A percentile compares a stretch with the other conserved stretches of the same genome.
phyloP scores from a whole-genome alignment of 2,329 filamentous ascomycete species.

The Aureobasidium musti region DNA sequence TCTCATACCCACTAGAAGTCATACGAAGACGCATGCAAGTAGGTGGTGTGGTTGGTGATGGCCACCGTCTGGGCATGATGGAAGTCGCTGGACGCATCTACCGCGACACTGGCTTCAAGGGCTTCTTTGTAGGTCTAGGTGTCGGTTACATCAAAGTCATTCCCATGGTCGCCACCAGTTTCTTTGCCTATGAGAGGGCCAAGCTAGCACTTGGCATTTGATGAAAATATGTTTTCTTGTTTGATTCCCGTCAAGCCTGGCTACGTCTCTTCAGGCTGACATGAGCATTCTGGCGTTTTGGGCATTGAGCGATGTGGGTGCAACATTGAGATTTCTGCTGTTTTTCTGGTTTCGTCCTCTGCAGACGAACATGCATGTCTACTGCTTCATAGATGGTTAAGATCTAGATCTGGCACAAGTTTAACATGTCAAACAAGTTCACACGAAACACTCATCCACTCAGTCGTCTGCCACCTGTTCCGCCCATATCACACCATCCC shows the following conservation, averaged over 20 bases:
- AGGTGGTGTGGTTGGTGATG: conserved; percentile 89
- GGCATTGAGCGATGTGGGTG: conserved; percentile 13
- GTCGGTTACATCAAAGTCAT: conserved; percentile 96
- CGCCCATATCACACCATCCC: neutral
- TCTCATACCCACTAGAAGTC: conserved; percentile 91
- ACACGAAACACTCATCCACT: neutral
- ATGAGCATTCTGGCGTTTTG: conserved; percentile 17
- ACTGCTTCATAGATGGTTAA: conserved; percentile 16
- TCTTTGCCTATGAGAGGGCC: conserved; percentile 67
- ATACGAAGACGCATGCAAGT: conserved; percentile 95
- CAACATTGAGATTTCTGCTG: neutral
- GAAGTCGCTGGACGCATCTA: conserved; percentile 79
- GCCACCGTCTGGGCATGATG: conserved; percentile 71
- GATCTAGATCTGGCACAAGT: conserved; percentile 7
- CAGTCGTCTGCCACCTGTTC: neutral
- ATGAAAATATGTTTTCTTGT: conserved; percentile 3
- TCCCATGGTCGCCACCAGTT: conserved; percentile 77
- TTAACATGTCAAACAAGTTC: conserved; percentile 2
- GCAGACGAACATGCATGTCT: neutral
- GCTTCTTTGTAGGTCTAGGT: conserved; percentile 89
- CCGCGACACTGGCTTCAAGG: conserved; percentile 71
- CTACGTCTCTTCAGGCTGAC: conserved; percentile 11
- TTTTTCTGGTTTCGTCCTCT: neutral
- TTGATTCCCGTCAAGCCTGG: conserved; percentile 14
- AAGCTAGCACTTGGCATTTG: conserved; percentile 59